These are phyloP conservation scores for Pseudozyma tsukubaensis DNA, from an alignment of 1,284 basidiomycete species.

Conservation along the genomic window DNA sequence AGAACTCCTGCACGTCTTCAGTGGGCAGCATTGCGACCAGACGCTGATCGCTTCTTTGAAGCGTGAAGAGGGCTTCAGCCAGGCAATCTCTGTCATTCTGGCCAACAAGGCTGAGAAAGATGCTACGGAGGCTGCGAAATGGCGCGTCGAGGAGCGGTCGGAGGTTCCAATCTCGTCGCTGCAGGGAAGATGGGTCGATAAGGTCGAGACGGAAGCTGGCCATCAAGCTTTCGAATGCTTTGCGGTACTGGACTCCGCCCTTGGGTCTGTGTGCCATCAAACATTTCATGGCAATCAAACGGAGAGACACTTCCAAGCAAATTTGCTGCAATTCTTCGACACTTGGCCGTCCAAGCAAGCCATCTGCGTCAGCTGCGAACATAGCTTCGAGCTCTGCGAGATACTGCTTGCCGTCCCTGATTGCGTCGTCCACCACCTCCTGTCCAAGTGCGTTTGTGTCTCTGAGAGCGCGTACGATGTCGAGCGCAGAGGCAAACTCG, in stretches of 20 bases:
- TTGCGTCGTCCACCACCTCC: constrained; percentile 29
- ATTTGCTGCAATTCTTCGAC: constrained; percentile 25
- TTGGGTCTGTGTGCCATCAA: constrained; percentile 23
- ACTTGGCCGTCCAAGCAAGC: constrained; percentile 1
- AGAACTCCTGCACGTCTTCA: constrained; percentile 28
- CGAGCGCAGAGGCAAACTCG: constrained; percentile 36
- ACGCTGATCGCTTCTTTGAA: constrained; percentile 35
- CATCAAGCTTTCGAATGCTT: constrained; percentile 33
- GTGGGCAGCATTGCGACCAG: constrained; percentile 31
- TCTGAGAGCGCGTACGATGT: constrained; percentile 30
- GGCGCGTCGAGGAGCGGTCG: constrained; percentile 21
- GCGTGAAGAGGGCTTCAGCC: constrained; percentile 9
- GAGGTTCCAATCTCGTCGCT: neutral
- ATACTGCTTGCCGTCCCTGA: constrained; percentile 29
- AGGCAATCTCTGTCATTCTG: constrained; percentile 18
- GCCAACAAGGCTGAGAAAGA: constrained; percentile 24
- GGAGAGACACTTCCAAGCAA: constrained; percentile 36
- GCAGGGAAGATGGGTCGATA: constrained; percentile 7
- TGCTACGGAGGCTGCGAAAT: constrained; percentile 18
- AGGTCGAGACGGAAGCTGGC: constrained; percentile 38
- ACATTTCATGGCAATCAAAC: constrained; percentile 33
- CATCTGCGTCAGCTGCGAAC: constrained; percentile 2
- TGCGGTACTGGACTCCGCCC: constrained; percentile 36
- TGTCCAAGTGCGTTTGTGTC: constrained; percentile 42
- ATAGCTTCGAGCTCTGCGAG: constrained; percentile 10